Percentiles rank a stretch among this genome's conserved stretches.
Conservation (phyloP, 805 yeast species). For the Pichia deserticola region DNA sequence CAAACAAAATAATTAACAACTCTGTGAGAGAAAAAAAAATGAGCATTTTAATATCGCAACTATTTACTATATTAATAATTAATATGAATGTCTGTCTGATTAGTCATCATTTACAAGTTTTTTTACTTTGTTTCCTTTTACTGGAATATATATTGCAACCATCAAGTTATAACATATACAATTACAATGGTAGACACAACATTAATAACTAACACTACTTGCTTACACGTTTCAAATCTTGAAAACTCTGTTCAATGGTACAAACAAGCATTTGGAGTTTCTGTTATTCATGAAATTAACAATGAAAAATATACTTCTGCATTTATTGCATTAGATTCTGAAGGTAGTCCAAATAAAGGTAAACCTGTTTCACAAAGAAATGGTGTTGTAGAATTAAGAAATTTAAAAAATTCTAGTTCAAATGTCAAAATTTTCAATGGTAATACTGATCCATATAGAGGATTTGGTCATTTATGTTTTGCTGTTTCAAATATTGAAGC, state of each 20-base stretch:
- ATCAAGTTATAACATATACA: background rate
- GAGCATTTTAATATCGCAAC: no score
- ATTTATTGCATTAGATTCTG: conserved; percentile 53
- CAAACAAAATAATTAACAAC: no score
- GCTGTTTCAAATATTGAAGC: conserved; percentile 72
- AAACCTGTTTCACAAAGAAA: conserved; percentile 33
- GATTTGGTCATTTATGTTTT: conserved; percentile 91
- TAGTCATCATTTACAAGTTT: no score
- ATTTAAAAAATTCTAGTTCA: conserved; percentile 56
- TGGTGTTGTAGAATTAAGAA: conserved; percentile 79
- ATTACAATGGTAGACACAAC: conserved; percentile 22
- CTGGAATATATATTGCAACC: no score
- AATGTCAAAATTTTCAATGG: conserved; percentile 61
- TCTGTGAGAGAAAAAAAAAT: no score
- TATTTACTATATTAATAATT: no score
- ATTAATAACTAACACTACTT: conserved; percentile 55
- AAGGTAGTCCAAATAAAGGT: conserved; percentile 32
- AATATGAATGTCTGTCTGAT: no score
- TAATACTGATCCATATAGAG: conserved; percentile 75
- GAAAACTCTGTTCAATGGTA: conserved; percentile 66
- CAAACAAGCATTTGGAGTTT: conserved; percentile 66
- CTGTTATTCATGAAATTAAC: conserved; percentile 43
- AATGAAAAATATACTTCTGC: conserved; percentile 59
- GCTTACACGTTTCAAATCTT: conserved; percentile 80
- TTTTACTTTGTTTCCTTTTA: no score